A percentile compares a stretch with the other conserved stretches of the same genome.
Conservation (phyloP, 164 flowering plant genomes). For the Pachysandra terminalis region DNA sequence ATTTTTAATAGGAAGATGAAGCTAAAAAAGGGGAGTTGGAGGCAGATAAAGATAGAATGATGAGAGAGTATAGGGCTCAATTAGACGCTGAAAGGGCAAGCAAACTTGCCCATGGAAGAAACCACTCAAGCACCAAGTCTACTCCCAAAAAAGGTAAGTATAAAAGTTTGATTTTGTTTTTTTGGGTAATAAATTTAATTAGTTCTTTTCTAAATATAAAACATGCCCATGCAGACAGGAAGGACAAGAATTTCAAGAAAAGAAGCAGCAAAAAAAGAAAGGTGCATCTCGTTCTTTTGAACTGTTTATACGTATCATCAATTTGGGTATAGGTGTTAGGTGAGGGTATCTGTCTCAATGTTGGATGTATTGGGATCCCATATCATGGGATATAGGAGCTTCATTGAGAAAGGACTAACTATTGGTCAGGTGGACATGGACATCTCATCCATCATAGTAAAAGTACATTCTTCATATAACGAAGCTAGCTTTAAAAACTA, state of each 20-base stretch:
- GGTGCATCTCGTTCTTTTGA: constrained; percentile 32
- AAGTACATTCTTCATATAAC: too few relatives aligned
- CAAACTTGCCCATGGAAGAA: constrained; percentile 86
- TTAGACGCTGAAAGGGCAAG: constrained; percentile 94
- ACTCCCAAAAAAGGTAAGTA: constrained; percentile 59
- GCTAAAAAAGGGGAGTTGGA: constrained; percentile 80
- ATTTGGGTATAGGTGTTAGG: background rate
- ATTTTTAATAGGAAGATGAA: constrained; percentile 78
- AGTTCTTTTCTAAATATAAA: constrained; percentile 11
- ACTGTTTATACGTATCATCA: background rate
- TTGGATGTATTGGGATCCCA: too few relatives aligned
- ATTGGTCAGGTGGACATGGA: too few relatives aligned
- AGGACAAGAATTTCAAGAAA: constrained; percentile 68
- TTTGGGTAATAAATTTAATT: background rate
- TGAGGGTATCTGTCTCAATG: background rate
- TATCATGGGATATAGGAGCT: too few relatives aligned
- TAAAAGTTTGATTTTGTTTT: background rate
- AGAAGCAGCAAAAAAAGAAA: constrained; percentile 84
- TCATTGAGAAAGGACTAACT: too few relatives aligned
- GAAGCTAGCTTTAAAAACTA: too few relatives aligned
- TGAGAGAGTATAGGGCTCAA: constrained; percentile 96
- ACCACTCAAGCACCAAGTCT: constrained; percentile 63
- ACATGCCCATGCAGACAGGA: constrained; percentile 56
- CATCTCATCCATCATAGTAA: too few relatives aligned
- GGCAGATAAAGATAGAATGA: constrained; percentile 90